Base-by-base conservation (phyloP, 2,329 filamentous ascomycete genomes). In the Cadophora sp. region DNA sequence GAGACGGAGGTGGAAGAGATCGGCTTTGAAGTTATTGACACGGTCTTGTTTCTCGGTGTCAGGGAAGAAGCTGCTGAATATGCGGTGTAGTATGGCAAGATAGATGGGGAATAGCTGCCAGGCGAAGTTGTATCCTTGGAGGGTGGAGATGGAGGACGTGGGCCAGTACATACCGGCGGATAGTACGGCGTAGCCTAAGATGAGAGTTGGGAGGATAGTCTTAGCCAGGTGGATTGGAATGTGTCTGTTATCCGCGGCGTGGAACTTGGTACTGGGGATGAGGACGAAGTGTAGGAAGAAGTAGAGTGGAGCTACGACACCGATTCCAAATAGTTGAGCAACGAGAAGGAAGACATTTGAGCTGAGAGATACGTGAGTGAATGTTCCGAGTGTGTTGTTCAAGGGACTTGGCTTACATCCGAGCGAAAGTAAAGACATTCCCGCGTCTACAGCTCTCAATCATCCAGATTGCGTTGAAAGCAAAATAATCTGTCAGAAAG, bases 281-380 rank as follows among this genome's bases (percentile, higher is more conserved):
- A 68, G 68, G 11, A 78, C 62, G 66, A 75, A 79, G 62, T 79
- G 76, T 24, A 79, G 65, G 65, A 76, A 78, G 69, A 72, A 79
- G 72, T 76, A 80, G 24, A 79, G 16, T 6, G 78, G 77, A 2
- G 73, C 73, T 2, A 77, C 56, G 37, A 77, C 46, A 19, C 75
- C 79, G 29, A 76, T 69, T 14, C 77, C 74, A 4, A 72, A 65
- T 11, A 71, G 37, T 51, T 78, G 75, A 5, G 73, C 31, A 0
- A 66, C 71, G 62, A 77, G 73, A 26, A 77, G 27, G 22, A 69
- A 60, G 11, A 72, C 55, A 16, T 68, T 19, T 1, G 60, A 34
- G 37, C 48, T 56, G 12, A 31, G 5, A 24, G 1, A 11, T 16
- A 16, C 31, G 60, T 66, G 4, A 67, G 59, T 50, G 16, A 6